Evolutionary conservation across 805 yeast species (phyloP), one percentile per base, ranked within the genome.

Genomic region (Yamadazyma laniorum): DNA sequence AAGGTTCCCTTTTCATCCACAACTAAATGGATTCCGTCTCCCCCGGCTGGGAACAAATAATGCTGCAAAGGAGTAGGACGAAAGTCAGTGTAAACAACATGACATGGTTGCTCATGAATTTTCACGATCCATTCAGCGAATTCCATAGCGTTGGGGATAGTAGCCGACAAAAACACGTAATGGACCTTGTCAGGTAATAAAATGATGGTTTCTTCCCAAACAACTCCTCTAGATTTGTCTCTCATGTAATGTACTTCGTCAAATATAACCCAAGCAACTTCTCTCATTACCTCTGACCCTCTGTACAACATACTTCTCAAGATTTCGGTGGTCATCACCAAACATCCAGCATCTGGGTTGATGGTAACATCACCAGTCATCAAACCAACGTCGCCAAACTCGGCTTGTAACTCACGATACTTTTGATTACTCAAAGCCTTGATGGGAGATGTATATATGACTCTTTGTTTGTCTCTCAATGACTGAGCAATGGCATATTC

Each of bases 291-390:
- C 60, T 93, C 99, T 11, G 97, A 87, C 46, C 99, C 99, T 60
- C 98, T 75, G 60, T 93, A 93, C 29, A 93, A 74, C 99, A 93
- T 93, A 42, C 95, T 83, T 56, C 99, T 71, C 53, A 93, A 72
- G 82, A 93, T 95, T 65, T 93, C 99, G 0, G 99, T 93, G 15
- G 99, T 93, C 99, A 93, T 93, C 35, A 93, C 97, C 48, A 93
- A 71, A 70, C 99, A 93, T 30, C 95, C 91, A 3, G 99, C 99
- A 52, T 91, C 97, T 3, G 98, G 98, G 54, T 93, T 93, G 49
- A 93, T 93, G 18, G 97, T 91, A 31, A 93, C 96, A 74, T 93
- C 99, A 61, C 99, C 99, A 9, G 99, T 93, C 95, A 93, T 93
- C 44, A 93, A 74, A 35, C 99, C 99, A 21, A 93, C 98, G 59